Evolutionary conservation across 768 basidiomycete species (phyloP).

Genomic region (Podaxis sp.): DNA sequence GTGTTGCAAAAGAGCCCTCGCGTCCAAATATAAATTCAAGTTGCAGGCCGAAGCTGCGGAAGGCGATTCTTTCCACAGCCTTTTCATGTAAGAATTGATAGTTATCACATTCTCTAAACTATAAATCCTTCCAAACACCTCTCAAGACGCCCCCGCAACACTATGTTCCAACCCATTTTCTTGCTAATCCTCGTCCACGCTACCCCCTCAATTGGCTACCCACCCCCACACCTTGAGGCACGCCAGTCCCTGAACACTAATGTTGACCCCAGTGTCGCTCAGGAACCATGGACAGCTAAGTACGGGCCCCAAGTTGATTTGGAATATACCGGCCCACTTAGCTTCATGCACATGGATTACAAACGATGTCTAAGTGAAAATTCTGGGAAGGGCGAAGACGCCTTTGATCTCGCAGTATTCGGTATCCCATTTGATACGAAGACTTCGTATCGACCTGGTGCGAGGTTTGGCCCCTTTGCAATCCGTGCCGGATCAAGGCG

Average conservation of each 20-base stretch:
- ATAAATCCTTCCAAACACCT: background rate
- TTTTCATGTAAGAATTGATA: background rate
- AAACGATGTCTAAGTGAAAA: slow-evolving; percentile 40
- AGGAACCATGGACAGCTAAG: slow-evolving; percentile 20
- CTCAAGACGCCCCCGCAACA: background rate
- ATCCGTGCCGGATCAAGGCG: slow-evolving; percentile 62
- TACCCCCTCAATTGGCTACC: background rate
- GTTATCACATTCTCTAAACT: background rate
- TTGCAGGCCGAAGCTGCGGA: background rate
- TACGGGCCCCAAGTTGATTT: slow-evolving; percentile 18
- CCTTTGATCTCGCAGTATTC: slow-evolving; percentile 62
- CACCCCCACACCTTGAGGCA: background rate
- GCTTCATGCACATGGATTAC: slow-evolving; percentile 70
- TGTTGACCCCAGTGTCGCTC: background rate
- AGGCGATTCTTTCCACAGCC: background rate
- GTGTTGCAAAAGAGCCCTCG: too few relatives aligned
- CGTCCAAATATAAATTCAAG: too few relatives aligned
- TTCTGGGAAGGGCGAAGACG: slow-evolving; percentile 35
- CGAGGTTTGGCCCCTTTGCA: slow-evolving; percentile 69
- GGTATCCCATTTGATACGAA: slow-evolving; percentile 66
- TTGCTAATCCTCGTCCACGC: background rate
- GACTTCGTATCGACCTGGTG: slow-evolving; percentile 45
- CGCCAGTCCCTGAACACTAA: background rate
- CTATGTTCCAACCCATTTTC: background rate
- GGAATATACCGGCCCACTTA: slow-evolving; percentile 19